Base-by-base conservation (phyloP, 495 filamentous ascomycete genomes). In the Aspergillus hancockii region DNA sequence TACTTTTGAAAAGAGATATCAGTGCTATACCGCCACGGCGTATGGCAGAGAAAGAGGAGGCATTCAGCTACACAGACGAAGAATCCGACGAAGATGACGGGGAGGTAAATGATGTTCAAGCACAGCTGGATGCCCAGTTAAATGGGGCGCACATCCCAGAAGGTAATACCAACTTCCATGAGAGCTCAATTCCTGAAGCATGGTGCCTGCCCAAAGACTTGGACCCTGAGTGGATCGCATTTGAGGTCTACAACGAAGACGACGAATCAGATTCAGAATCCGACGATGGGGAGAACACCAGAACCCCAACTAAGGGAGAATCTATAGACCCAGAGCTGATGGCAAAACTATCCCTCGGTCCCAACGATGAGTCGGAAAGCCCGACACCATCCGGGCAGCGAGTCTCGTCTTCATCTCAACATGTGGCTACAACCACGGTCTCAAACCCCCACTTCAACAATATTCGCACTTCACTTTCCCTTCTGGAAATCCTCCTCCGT, bases 181-280 rank as follows among this genome's bases (percentile, higher is more conserved):
- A 78, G 55, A 66, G 62, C 55, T 71, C 72, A 9, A 76, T 79
- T 7, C 64, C 74, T 6, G 75, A 79, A 43, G 64, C 77, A 18
- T 91, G 89, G 83, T 78, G 80, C 3, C 71, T 99, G 4, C 93
- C 94, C 13, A 79, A 79, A 28, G 86, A 93, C 57, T 76, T 98
- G 2, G 94, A 98, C 61, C 89, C 90, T 0, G 94, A 97, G 76
- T 98, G 95, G 95, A 82, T 99, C 56, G 95, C 95, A 0, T 85
- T 98, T 51, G 93, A 97, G 69, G 89, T 98, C 1, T 95, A 85
- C 67, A 82, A 80, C 31, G 89, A 90, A 75, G 75, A 81, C 16
- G 75, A 81, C n/a, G 67, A 72, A 30, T 83, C 81, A 4, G 86
- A 90, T 38, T 81, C 81, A 0, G 85, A 90, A 52, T 76, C 82